These are phyloP conservation scores for Suillus sp. DNA, from an alignment of 768 basidiomycete genomes.

Conservation along the genomic window DNA sequence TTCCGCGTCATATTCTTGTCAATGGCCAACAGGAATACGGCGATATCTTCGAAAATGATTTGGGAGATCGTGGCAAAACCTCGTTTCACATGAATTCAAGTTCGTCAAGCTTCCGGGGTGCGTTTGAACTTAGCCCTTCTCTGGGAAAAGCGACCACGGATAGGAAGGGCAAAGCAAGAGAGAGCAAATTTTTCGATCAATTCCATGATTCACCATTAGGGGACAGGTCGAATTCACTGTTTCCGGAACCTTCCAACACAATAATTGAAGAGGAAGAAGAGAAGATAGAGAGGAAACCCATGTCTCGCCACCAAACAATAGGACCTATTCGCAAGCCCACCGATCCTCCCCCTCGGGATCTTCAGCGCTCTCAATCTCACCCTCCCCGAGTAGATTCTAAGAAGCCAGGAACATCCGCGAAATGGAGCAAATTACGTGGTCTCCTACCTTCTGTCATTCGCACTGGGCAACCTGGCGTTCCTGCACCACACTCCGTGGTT, in stretches of 20 bases:
- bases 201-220: constrained; percentile 55
- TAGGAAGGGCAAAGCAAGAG: constrained; percentile 56
- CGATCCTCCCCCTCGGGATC: constrained; percentile 13
- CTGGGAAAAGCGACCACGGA: constrained; percentile 45
- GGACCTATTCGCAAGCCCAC: constrained; percentile 10
- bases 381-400: constrained; percentile 28
- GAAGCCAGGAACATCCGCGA: constrained; percentile 35
- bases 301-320: constrained; percentile 16
- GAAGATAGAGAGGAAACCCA: constrained; percentile 29
- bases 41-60: constrained; percentile 31
- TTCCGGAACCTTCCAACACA: constrained; percentile 23
- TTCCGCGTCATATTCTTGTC: constrained; percentile 31
- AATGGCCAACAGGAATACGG: constrained; percentile 32
- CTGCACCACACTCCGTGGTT: constrained; percentile 49
- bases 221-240: constrained; percentile 32
- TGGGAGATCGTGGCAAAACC: constrained; percentile 36
- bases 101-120: constrained; percentile 62
- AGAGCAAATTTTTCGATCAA: constrained; percentile 52
- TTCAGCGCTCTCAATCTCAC: constrained; percentile 30
- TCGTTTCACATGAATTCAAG: constrained; percentile 30
- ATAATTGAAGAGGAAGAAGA: constrained; percentile 34
- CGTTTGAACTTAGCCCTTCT: constrained; percentile 47
- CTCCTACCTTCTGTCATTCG: constrained; percentile 58
- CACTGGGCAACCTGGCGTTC: constrained; percentile 32
- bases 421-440: constrained; percentile 68